These are phyloP conservation scores for Aspergillus leporis DNA, from an alignment of 495 filamentous ascomycete genomes.

Conservation along the genomic window DNA sequence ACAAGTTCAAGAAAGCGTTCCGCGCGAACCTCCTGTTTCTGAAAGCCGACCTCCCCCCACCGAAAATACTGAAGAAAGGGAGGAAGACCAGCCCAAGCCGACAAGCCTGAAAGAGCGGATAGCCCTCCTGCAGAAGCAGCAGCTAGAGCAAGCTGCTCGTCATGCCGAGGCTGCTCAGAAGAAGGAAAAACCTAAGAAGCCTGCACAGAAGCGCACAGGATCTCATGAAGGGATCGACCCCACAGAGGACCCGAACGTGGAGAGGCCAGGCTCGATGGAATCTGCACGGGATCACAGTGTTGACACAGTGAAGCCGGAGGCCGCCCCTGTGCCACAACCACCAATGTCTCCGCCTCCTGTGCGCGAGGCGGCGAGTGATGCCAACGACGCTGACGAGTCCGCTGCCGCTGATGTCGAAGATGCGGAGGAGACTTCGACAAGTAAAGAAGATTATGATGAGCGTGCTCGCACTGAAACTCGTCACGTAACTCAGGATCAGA, in stretches of 20 bases:
- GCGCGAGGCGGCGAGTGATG: slow-evolving; percentile 65
- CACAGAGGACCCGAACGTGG: slow-evolving; percentile 36
- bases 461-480: slow-evolving; percentile 25
- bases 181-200: slow-evolving; percentile 85
- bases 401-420: slow-evolving; percentile 85
- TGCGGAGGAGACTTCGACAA: slow-evolving; percentile 71
- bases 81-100: slow-evolving; percentile 80
- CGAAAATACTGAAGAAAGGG: slow-evolving; percentile 54
- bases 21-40: slow-evolving; percentile 44
- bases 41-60: slow-evolving; percentile 59
- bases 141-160: slow-evolving; percentile 79
- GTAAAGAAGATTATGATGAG: slow-evolving; percentile 73
- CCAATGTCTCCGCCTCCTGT: slow-evolving; percentile 44
- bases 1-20: slow-evolving; percentile 64
- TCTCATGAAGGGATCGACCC: slow-evolving; percentile 38
- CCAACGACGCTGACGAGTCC: slow-evolving; percentile 88
- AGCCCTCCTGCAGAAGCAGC: slow-evolving; percentile 90
- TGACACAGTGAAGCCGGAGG: slow-evolving; percentile 52
- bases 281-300: slow-evolving; percentile 54
- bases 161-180: slow-evolving; percentile 77
- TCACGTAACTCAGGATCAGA: slow-evolving; percentile 23
- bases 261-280: slow-evolving; percentile 53
- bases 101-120: slow-evolving; percentile 93
- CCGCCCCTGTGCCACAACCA: slow-evolving; percentile 45
- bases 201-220: slow-evolving; percentile 77